phyloP scores from a whole-genome alignment of 2,329 filamentous ascomycete genomes.

The Dendrostoma leiphaemia region DNA sequence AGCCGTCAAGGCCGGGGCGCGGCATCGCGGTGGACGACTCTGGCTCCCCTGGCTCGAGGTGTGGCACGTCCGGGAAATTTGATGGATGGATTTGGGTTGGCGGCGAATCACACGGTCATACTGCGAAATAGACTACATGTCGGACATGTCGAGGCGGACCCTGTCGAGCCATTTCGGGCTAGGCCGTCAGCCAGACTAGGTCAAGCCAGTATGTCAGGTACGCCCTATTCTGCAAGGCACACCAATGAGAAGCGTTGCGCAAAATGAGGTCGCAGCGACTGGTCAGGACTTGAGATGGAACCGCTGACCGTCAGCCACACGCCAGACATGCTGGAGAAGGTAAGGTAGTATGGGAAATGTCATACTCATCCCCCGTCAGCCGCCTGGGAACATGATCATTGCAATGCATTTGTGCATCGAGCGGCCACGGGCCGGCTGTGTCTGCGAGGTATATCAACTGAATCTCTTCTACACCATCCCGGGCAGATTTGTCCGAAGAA shows the following conservation, averaged over 20 bases:
- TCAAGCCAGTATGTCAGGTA: conserved; percentile 18
- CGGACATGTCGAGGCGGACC: too few relatives aligned
- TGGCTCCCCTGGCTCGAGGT: too few relatives aligned
- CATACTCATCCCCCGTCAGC: background rate
- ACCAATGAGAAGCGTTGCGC: conserved; percentile 17
- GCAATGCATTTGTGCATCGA: background rate
- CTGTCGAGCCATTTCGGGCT: too few relatives aligned
- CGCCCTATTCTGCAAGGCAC: conserved; percentile 18
- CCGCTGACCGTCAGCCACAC: background rate
- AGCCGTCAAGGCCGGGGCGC: conserved; percentile 6
- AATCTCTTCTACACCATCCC: background rate
- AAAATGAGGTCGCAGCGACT: conserved; percentile 15
- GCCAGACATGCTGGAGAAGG: too few relatives aligned
- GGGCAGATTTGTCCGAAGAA: too few relatives aligned
- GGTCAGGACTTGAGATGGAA: background rate
- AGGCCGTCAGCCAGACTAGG: conserved; percentile 2
- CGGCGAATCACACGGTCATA: conserved; percentile 10
- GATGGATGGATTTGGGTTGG: conserved; percentile 6
- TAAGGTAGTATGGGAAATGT: background rate
- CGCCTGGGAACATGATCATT: background rate
- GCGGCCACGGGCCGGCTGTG: background rate
- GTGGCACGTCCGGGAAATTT: conserved; percentile 19
- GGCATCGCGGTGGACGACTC: background rate
- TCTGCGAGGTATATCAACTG: too few relatives aligned
- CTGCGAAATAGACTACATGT: conserved; percentile 7